phyloP scores from a whole-genome alignment of 2,329 filamentous ascomycete species.

The Sarocladium brachiariae region DNA sequence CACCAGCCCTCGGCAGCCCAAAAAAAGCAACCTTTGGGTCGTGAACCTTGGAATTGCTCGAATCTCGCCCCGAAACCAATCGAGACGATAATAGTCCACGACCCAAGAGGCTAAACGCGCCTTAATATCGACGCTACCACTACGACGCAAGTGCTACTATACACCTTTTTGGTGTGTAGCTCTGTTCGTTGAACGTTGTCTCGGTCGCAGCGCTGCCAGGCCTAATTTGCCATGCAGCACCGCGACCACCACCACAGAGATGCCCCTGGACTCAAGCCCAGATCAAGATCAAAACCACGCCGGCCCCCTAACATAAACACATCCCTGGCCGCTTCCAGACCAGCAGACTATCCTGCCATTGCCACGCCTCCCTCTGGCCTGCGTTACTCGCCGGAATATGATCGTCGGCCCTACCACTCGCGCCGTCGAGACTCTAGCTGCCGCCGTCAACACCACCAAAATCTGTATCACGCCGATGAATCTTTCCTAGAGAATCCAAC shows the following conservation, averaged over 20 bases:
- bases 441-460: too few relatives aligned
- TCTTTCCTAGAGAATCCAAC: slow-evolving; percentile 19
- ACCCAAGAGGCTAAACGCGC: not conserved
- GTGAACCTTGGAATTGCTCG: slow-evolving; percentile 1
- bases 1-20: not conserved
- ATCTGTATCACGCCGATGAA: slow-evolving; percentile 14
- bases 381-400: not conserved
- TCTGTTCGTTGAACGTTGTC: too few relatives aligned
- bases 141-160: not conserved
- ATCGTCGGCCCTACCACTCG: not conserved
- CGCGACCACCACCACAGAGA: slow-evolving; percentile 2
- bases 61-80: not conserved
- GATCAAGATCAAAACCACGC: slow-evolving; percentile 6
- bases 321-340: not conserved
- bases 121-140: not conserved
- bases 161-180: too few relatives aligned
- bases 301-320: slow-evolving; percentile 8
- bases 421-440: not conserved
- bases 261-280: not conserved
- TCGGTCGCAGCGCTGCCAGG: not conserved
- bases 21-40: slow-evolving; percentile 5
- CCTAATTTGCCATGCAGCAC: slow-evolving; percentile 3
- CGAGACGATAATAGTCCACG: slow-evolving; percentile 1
- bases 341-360: not conserved
- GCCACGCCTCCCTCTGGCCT: slow-evolving; percentile 2